Base-by-base conservation (phyloP, 169 alveolate genomes). In the Pseudocohnilembus persalinus region DNA sequence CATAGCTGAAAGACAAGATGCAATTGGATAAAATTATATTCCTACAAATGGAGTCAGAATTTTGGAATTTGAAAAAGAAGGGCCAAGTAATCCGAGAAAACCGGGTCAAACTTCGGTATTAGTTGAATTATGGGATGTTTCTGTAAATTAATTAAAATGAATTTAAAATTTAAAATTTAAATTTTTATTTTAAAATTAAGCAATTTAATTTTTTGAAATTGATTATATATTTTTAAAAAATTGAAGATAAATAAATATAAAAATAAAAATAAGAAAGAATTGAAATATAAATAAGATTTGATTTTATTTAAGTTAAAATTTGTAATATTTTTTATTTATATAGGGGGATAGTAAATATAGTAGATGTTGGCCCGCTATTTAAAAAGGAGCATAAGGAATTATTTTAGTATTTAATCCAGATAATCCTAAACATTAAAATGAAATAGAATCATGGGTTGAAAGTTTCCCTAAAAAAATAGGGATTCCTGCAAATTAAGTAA, bases 61-160 rank as follows among this genome's bases (percentile, higher is more conserved):
- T 29, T 81, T 81, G 78, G 86, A 81, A 72, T 81, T 81, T 81
- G 86, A 81, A 81, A 81, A 81, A 73, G 86, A 81, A 25, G 86
- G 79, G 15, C 86, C 86, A 31, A 68, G 34, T 30, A 64, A 81
- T 68, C 78, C 86, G 16, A 81, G 63, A 30, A 68, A 78, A 81
- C 72, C 80, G 26, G 86, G 78, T 0, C 73, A 81, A 73, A 78
- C 68, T 25, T 68, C 68, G n/a, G n/a, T n/a, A n/a, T n/a, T n/a
- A 30, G 78, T 81, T 0, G 77, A 81, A 35, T 33, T 81, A 25
- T 81, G 86, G 86, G 86, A 81, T 81, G 28, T 81, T 35, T 68
- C 79, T 68, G 86, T 76, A 49, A 49, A 49, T 11, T 49, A 11
- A n/a, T n/a, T n/a, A n/a, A n/a, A n/a, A n/a, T n/a, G 20, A 20